A percentile compares a stretch with the other conserved stretches of the same genome.
Conservation (phyloP, 2,329 filamentous ascomycete genomes). For the Colletotrichum costaricense region DNA sequence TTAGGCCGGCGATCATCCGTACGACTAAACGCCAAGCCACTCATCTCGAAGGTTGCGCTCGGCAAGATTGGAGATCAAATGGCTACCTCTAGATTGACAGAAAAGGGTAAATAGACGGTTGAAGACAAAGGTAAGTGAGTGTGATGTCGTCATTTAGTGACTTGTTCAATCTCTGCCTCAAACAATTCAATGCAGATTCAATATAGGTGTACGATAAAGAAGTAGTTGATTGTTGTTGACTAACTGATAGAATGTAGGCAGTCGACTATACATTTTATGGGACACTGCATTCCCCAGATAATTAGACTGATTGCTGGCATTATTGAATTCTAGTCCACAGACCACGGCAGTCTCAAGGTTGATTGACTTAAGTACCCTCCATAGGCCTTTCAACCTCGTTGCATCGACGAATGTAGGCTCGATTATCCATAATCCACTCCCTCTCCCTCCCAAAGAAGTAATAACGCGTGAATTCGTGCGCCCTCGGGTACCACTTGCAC, state of each 20-base stretch:
- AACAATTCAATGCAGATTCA: background rate
- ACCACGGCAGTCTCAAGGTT: too few species aligned
- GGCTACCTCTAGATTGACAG: background rate
- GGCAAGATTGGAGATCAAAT: background rate
- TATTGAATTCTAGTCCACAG: too few species aligned
- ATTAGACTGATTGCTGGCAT: too few species aligned
- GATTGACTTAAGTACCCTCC: too few species aligned
- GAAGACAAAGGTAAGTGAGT: background rate
- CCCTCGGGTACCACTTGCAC: background rate
- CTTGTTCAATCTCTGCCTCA: background rate
- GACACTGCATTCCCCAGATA: too few species aligned
- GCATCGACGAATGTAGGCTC: background rate
- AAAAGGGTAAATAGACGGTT: background rate
- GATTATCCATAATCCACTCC: background rate
- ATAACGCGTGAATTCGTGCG: background rate
- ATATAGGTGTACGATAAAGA: background rate
- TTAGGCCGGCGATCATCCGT: background rate
- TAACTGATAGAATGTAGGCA: background rate
- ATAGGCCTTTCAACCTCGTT: background rate
- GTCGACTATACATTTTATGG: background rate
- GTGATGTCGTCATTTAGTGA: background rate
- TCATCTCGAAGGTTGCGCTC: background rate
- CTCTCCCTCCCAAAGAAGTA: background rate
- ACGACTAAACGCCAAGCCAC: background rate
- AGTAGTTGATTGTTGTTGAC: background rate